phyloP scores from a whole-genome alignment of 106 monocot genomes.

The Chionographis japonica region DNA sequence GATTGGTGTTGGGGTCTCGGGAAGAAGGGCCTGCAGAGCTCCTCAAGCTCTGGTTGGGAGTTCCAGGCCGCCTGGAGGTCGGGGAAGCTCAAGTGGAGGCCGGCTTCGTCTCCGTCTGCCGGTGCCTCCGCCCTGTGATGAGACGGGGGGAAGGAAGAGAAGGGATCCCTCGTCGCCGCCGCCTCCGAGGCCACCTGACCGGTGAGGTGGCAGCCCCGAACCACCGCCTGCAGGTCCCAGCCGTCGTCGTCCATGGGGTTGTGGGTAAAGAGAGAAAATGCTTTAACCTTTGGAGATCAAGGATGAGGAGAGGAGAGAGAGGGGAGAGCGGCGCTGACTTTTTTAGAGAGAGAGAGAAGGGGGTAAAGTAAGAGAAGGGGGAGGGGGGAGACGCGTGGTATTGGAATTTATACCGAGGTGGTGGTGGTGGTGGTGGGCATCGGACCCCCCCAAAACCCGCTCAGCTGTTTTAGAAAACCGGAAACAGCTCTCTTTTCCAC shows the following conservation, averaged over 20 bases:
- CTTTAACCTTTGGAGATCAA: background rate
- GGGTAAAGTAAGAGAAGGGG: background rate
- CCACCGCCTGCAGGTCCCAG: constrained; percentile 65
- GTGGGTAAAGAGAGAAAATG: background rate
- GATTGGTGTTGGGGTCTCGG: constrained; percentile 4
- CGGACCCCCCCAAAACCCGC: background rate
- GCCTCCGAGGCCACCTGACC: background rate
- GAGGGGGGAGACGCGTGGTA: constrained; percentile 1
- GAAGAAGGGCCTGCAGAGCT: constrained; percentile 48
- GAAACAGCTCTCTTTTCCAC: background rate
- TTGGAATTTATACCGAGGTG: background rate
- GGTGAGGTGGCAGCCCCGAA: constrained; percentile 35
- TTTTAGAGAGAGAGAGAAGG: background rate
- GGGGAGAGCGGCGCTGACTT: constrained; percentile 26
- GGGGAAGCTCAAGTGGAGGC: constrained; percentile 12
- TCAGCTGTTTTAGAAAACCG: background rate
- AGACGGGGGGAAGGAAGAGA: constrained; percentile 13
- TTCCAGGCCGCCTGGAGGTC: constrained; percentile 12
- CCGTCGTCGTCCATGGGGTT: constrained; percentile 30
- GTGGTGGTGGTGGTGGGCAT: background rate
- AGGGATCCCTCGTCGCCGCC: constrained; percentile 9
- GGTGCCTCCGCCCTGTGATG: background rate
- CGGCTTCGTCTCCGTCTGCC: constrained; percentile 1
- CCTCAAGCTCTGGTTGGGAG: constrained; percentile 23
- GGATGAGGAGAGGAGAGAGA: constrained; percentile 6